Evolutionary conservation across 495 filamentous ascomycete genomes (phyloP), one percentile per base, ranked within the genome.

Genomic region (Daldinia concentrica): DNA sequence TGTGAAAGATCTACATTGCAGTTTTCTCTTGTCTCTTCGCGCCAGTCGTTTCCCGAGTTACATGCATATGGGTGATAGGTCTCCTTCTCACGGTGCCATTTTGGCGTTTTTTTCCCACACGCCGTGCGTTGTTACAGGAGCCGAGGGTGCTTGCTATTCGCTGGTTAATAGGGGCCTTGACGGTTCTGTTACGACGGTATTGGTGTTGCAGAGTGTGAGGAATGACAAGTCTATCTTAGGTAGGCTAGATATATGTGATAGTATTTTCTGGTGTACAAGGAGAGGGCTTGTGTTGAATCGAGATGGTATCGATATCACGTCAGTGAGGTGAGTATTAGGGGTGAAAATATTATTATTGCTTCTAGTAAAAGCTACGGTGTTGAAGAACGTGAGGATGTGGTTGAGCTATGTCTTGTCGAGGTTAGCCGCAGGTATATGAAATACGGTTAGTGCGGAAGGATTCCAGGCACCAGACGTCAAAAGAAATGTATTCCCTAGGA

Each of bases 1-100:
- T 30, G 37, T 50, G 22, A 51, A 51, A n/a, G 63, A 62, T 68
- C 65, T 62, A 50, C 65, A 30, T 43, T 50, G 65, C 37, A 43
- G 58, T 50, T 54, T 51, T 6, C 14, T 56, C 11, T 45, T 19
- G 6, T n/a, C 6, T 41, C 15, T 41, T 24, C 58, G 22, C 65
- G 58, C 51, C 48, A 68, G 50, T 32, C 60, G 45, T 62, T 57
- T 30, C 51, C 51, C 29, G 45, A 34, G 58, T 45, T 67, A 43
- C 26, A 54, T 54, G 50, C 27, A 30, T 54, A 48, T 1, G 17
- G n/a, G 8, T 22, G 39, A 8, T 41, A 41, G 4, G 39, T 41
- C n/a, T n/a, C 15, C 17, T 6, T 41, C 39, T 41, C 6, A 30
- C 14, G 26, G 26, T 54, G 15, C 15, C 11, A 54, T 54, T 48